Evolutionary conservation across 192 early-diverging fungal genomes (phyloP).

Genomic region (Coemansia asiatica): DNA sequence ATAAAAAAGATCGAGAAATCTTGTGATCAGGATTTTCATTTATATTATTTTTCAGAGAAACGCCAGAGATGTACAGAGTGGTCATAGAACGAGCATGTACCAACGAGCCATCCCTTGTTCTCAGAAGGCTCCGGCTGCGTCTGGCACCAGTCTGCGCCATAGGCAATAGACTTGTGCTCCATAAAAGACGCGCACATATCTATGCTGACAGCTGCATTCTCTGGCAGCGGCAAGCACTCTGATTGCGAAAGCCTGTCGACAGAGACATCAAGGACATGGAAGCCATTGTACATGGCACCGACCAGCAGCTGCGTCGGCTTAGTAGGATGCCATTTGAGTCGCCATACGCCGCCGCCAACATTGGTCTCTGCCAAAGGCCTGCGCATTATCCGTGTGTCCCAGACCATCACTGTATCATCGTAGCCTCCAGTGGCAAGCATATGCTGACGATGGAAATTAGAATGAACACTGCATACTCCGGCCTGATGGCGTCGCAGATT

Average conservation of each 20-base stretch:
- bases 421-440: conserved; percentile 90
- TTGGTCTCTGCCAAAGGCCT: conserved; percentile 64
- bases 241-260: conserved; percentile 10
- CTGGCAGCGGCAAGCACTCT: neutral
- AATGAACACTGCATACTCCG: conserved; percentile 90
- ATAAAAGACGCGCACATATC: conserved; percentile 55
- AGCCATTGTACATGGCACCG: conserved; percentile 91
- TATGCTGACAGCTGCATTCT: conserved; percentile 17
- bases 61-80: conserved; percentile 72
- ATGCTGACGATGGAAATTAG: conserved; percentile 73
- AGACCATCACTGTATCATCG: conserved; percentile 83
- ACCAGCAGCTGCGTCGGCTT: conserved; percentile 63
- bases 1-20: neutral
- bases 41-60: neutral
- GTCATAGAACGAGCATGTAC: conserved; percentile 81
- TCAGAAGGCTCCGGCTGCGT: neutral
- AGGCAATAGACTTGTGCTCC: conserved; percentile 74
- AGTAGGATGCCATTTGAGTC: conserved; percentile 91
- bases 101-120: conserved; percentile 51
- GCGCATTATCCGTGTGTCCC: conserved; percentile 89
- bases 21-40: conserved; percentile 2
- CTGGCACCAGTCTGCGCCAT: conserved; percentile 78
- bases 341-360: conserved; percentile 90
- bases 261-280: conserved; percentile 70
- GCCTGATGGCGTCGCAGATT: conserved; percentile 74